Conservation (phyloP, 1,284 basidiomycete species). For the Trametes polyzona region DNA sequence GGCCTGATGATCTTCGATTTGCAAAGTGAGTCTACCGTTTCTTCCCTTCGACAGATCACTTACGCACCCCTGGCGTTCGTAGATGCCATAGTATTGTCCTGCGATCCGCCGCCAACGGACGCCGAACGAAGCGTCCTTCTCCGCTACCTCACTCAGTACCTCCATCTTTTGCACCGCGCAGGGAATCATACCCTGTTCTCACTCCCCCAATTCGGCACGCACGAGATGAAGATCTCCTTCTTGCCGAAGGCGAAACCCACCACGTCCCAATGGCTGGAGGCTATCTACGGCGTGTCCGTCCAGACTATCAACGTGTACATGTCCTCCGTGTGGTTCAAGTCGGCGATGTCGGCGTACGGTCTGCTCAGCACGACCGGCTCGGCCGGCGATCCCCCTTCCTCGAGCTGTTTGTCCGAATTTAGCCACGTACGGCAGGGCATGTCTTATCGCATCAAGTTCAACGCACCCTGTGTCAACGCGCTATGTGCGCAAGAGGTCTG, state of each 20-base stretch:
- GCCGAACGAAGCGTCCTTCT: conserved; percentile 19
- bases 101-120: conserved; percentile 9
- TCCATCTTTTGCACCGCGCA: conserved; percentile 32
- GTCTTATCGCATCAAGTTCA: conserved; percentile 35
- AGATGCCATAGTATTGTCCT: conserved; percentile 13
- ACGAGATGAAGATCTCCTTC: conserved; percentile 31
- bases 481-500: conserved; percentile 40
- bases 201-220: conserved; percentile 37
- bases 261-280: conserved; percentile 19
- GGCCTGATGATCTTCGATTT: conserved; percentile 29
- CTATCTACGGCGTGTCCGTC: conserved; percentile 32
- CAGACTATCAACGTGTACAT: conserved; percentile 38
- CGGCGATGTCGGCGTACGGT: conserved; percentile 31
- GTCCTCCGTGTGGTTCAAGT: conserved; percentile 37
- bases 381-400: conserved; percentile 20
- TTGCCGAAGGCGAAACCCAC: conserved; percentile 6
- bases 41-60: background rate
- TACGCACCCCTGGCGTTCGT: background rate
- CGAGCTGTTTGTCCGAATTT: conserved; percentile 35
- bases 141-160: conserved; percentile 29
- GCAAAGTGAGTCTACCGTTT: conserved; percentile 4
- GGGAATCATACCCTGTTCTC: conserved; percentile 37
- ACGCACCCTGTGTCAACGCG: conserved; percentile 34
- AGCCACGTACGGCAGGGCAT: conserved; percentile 21
- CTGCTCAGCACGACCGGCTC: background rate